These are phyloP conservation scores for Aspergillus clavatus DNA, from an alignment of 2,329 filamentous ascomycete species.

Conservation along the genomic window DNA sequence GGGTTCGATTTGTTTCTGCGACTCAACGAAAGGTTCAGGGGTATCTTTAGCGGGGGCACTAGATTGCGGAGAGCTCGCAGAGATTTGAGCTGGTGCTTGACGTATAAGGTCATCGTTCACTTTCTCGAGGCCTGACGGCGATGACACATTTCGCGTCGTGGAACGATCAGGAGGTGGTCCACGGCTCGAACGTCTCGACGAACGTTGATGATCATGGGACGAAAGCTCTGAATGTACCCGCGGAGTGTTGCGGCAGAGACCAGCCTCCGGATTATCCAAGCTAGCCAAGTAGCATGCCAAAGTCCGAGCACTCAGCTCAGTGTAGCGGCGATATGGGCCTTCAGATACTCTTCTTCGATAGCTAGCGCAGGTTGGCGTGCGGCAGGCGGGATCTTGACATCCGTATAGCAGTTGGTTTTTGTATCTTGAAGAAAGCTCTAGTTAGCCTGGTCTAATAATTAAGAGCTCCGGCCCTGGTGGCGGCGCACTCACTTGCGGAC, in stretches of 20 bases:
- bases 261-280: slow-evolving; percentile 68
- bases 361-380: slow-evolving; percentile 74
- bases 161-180: slow-evolving; percentile 17
- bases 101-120: not conserved
- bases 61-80: not conserved
- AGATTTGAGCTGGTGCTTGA: not conserved
- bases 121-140: not conserved
- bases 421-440: slow-evolving; percentile 51
- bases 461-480: slow-evolving; percentile 5
- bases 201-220: slow-evolving; percentile 22
- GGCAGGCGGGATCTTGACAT: slow-evolving; percentile 65
- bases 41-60: not conserved
- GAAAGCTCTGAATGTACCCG: slow-evolving; percentile 24
- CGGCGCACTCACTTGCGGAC: slow-evolving; percentile 57
- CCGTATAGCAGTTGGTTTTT: slow-evolving; percentile 77
- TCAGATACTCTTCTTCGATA: slow-evolving; percentile 65
- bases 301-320: slow-evolving; percentile 72
- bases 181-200: slow-evolving; percentile 30
- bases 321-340: slow-evolving; percentile 71
- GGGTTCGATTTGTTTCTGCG: slow-evolving; percentile 7
- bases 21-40: not conserved
- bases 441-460: slow-evolving; percentile 4
- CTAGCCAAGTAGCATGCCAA: slow-evolving; percentile 76
- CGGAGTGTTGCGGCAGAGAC: slow-evolving; percentile 56
- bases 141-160: slow-evolving; percentile 1